A percentile compares a stretch with the other conserved stretches of the same genome.
Conservation (phyloP, 306 rosid species). For the Casuarina equisetifolia region DNA sequence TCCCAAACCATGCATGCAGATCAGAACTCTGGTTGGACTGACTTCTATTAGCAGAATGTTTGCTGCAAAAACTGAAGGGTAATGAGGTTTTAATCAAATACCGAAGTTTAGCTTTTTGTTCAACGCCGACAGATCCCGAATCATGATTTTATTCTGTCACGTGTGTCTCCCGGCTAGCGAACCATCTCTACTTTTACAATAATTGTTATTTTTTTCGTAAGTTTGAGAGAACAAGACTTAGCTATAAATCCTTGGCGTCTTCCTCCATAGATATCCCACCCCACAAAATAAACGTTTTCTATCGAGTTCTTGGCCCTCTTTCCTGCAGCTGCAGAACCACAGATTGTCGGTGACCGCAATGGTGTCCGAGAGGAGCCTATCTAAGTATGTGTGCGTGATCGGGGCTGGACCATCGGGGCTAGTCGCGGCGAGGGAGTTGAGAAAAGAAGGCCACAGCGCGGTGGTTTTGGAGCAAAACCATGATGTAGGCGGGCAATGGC, state of each 20-base stretch:
- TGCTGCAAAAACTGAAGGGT: not conserved
- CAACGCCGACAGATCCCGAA: conserved; percentile 36
- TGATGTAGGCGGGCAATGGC: conserved; percentile 96
- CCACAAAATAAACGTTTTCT: not conserved
- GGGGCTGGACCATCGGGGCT: conserved; percentile 93
- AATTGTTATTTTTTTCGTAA: conserved; percentile 30
- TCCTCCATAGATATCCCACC: not conserved
- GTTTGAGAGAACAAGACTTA: conserved; percentile 34
- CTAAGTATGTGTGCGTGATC: conserved; percentile 73
- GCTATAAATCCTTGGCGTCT: conserved; percentile 22
- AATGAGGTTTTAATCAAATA: not conserved
- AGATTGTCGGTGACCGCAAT: conserved; percentile 20
- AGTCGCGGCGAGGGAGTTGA: conserved; percentile 80
- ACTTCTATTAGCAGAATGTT: not conserved
- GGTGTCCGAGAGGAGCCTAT: conserved; percentile 54
- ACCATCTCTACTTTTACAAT: conserved; percentile 44
- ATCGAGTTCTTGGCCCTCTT: not conserved
- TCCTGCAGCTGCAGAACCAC: not conserved
- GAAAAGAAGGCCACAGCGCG: conserved; percentile 74
- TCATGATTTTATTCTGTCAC: conserved; percentile 44
- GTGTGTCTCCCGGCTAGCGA: conserved; percentile 60
- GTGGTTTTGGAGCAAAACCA: conserved; percentile 74
- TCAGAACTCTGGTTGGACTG: not conserved
- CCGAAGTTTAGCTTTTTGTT: conserved; percentile 25
- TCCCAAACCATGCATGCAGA: conserved; percentile 9